Percentiles rank a stretch among this genome's conserved stretches.
Conservation (phyloP, 139 green algal species). For the Closterium sp. region DNA sequence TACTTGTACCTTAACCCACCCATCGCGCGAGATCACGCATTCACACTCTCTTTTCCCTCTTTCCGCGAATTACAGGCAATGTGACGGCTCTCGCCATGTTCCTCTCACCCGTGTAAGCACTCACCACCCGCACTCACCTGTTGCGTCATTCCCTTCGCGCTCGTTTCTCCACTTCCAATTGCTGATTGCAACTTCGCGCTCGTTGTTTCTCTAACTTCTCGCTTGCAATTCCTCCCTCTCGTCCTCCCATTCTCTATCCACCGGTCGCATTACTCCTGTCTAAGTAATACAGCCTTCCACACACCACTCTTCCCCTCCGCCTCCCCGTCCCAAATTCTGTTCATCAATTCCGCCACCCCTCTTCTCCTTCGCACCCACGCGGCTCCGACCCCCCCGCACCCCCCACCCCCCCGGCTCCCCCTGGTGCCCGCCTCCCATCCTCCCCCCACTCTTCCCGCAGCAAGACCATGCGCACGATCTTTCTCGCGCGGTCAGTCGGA, state of each 20-base stretch:
- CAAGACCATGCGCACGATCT: conserved; percentile 21
- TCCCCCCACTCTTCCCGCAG: neutral
- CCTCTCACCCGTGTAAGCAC: conserved; percentile 10
- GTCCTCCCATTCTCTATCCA: neutral
- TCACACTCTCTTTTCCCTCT: too few species aligned
- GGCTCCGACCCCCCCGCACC: neutral
- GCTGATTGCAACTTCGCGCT: too few species aligned
- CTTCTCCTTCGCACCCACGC: neutral
- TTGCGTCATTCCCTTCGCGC: neutral
- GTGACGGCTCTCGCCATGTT: conserved; percentile 20
- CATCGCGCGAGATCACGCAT: neutral
- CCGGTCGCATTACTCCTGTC: neutral
- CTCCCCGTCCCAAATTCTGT: neutral
- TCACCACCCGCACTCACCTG: neutral
- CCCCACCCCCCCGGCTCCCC: neutral
- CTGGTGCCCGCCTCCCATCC: neutral
- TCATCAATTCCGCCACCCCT: neutral
- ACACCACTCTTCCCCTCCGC: neutral
- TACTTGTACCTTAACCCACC: neutral
- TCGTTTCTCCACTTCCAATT: neutral
- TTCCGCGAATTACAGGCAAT: conserved; percentile 8
- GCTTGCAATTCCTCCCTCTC: neutral
- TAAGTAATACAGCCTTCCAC: too few species aligned
- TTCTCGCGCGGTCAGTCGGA: neutral
- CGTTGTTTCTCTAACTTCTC: neutral